phyloP scores from a whole-genome alignment of 1,284 basidiomycete species.

The Pterulicium gracile region DNA sequence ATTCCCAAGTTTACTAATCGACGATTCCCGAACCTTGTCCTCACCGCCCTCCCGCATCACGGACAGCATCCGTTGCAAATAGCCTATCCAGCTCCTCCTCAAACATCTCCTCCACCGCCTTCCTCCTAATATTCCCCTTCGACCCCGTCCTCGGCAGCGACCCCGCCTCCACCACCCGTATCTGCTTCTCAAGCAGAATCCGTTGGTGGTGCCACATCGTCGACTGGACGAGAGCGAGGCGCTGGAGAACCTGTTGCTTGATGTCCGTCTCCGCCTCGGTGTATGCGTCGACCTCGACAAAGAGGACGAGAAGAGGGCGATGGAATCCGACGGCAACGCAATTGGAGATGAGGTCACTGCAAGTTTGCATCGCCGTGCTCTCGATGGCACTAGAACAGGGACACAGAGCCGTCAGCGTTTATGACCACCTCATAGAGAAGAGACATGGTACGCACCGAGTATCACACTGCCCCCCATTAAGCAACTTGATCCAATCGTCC shows the following conservation, averaged over 20 bases:
- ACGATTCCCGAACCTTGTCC: too few relatives aligned
- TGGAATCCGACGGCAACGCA: constrained; percentile 5
- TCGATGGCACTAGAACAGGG: constrained; percentile 6
- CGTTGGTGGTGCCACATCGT: background rate
- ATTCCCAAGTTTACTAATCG: too few relatives aligned
- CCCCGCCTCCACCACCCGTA: constrained; percentile 4
- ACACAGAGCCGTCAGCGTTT: background rate
- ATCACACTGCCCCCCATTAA: background rate
- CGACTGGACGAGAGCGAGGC: constrained; percentile 1
- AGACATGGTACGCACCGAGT: background rate
- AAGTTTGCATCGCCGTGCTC: background rate
- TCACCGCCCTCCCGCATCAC: too few relatives aligned
- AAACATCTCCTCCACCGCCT: constrained; percentile 2
- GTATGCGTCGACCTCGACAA: constrained; percentile 5
- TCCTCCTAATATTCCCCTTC: constrained; percentile 7
- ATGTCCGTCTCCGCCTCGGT: background rate
- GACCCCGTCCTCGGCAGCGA: constrained; percentile 4
- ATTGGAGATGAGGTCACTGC: constrained; percentile 4
- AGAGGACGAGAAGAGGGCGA: constrained; percentile 5
- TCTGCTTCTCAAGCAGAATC: constrained; percentile 1
- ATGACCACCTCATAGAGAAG: background rate
- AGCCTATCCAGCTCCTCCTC: background rate
- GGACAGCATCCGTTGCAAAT: too few relatives aligned
- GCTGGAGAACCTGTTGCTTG: background rate
- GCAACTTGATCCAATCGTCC: background rate